Base-by-base conservation (phyloP, 1,284 basidiomycete species). In the Fomitopsis pinicola region DNA sequence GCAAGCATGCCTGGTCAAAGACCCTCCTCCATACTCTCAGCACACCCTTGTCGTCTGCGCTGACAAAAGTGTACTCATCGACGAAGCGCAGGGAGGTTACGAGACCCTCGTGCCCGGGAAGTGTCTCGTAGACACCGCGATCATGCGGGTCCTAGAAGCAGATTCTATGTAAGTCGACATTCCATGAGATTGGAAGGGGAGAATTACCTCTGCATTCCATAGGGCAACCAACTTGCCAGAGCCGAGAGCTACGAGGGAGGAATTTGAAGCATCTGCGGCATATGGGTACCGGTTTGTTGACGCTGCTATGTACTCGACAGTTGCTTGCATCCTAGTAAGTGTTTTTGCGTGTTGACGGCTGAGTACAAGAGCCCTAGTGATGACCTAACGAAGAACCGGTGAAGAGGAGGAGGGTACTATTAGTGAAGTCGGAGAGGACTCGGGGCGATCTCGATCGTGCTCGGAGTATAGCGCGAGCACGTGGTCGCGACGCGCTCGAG, bases 81-180 rank as follows among this genome's bases (percentile, higher is more conserved):
- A 87, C 63, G 66, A 92, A 91, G 61, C 86, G 85, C 55, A 95
- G 80, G 40, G 86, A 89, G 40, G 93, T 94, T 22, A 97, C 83
- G n/a, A 84, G 71, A 5, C 85, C 86, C 55, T 83, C 74, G 69
- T 96, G 93, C 1, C 89, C 93, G 1, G 86, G 81, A 3, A 97
- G 78, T 1, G 93, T 94, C 59, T 81, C 73, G 36, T 77, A 77
- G 19, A 95, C 80, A 1, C 92, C 90, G 48, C 71, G 70, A 64
- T 84, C 81, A 22, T 69, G 63, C 10, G 72, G 64, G 63, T 83
- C 78, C 86, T 90, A 62, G 14, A 19, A 15, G 17, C 12, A 14
- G 12, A 8, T 10, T 1, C 15, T 8, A 40, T 38, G 17, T 55
- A 12, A 42, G 22, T 5, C 26, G 4, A 6, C 5, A 15, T 30